These are phyloP conservation scores for Trichophyton verrucosum DNA, from an alignment of 2,329 filamentous ascomycete genomes.

Conservation along the genomic window DNA sequence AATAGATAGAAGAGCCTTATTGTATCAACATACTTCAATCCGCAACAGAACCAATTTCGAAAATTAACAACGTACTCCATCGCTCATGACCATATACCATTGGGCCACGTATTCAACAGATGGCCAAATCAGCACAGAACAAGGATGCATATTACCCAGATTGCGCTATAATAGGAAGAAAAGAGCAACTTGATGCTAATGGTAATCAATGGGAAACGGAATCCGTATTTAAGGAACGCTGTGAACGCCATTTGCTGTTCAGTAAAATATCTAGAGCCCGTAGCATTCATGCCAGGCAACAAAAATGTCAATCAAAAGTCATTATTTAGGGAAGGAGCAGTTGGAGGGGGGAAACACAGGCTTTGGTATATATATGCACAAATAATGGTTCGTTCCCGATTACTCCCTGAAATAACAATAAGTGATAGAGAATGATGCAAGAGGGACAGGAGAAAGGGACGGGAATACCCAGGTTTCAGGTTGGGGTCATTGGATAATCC, in stretches of 20 bases:
- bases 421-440: neutral
- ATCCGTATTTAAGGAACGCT: neutral
- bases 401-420: neutral
- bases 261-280: neutral
- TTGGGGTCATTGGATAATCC: neutral
- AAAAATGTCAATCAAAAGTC: neutral
- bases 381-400: neutral
- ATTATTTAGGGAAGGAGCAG: neutral
- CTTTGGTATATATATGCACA: conserved; percentile 3
- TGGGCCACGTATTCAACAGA: neutral
- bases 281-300: neutral
- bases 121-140: neutral
- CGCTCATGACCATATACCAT: neutral
- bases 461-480: neutral
- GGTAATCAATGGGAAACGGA: neutral
- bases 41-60: neutral
- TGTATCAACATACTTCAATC: neutral
- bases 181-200: neutral
- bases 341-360: neutral
- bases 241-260: neutral
- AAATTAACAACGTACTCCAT: neutral
- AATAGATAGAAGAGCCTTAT: neutral
- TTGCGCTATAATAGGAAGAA: neutral
- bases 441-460: neutral
- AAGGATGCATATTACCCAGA: neutral